These are phyloP conservation scores for Phytophthora tubulina DNA, from an alignment of 352 stramenopile genomes.

Conservation along the genomic window DNA sequence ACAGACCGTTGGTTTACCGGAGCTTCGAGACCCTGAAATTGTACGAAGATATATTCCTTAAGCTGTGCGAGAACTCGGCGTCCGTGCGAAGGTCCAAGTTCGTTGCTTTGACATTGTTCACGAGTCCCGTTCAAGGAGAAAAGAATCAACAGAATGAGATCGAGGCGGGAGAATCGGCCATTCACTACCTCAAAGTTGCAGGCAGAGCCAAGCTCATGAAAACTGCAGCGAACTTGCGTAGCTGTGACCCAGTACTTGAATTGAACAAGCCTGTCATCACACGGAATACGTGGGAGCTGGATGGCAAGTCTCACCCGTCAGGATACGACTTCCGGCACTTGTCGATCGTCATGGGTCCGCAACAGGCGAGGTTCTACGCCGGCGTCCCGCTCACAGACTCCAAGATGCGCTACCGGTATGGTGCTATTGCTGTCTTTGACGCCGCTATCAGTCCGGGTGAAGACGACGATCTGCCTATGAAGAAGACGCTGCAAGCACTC, in stretches of 20 bases:
- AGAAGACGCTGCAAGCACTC: constrained; percentile 42
- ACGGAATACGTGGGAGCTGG: constrained; percentile 49
- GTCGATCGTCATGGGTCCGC: constrained; percentile 73
- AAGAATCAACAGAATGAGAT: constrained; percentile 19
- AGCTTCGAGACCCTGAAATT: constrained; percentile 42
- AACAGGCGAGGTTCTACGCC: constrained; percentile 79
- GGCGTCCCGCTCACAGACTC: constrained; percentile 66
- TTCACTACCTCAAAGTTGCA: constrained; percentile 63
- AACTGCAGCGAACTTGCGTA: constrained; percentile 65
- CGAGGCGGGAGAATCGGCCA: constrained; percentile 24
- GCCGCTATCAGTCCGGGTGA: constrained; percentile 41
- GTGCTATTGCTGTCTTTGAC: constrained; percentile 78
- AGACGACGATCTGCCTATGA: constrained; percentile 54
- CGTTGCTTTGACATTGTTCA: constrained; percentile 70
- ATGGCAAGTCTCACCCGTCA: constrained; percentile 38
- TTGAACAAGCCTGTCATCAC: constrained; percentile 56
- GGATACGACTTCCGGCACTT: constrained; percentile 66
- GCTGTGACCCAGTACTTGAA: constrained; percentile 72
- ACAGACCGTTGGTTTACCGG: constrained; percentile 41
- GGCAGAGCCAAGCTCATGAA: constrained; percentile 62
- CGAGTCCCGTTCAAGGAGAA: constrained; percentile 13
- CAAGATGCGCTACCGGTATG: constrained; percentile 54
- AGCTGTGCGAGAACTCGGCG: constrained; percentile 62
- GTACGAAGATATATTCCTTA: constrained; percentile 67
- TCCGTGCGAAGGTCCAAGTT: constrained; percentile 57